Conservation (phyloP, 345 rosid species). For the Cochlearia excelsa region DNA sequence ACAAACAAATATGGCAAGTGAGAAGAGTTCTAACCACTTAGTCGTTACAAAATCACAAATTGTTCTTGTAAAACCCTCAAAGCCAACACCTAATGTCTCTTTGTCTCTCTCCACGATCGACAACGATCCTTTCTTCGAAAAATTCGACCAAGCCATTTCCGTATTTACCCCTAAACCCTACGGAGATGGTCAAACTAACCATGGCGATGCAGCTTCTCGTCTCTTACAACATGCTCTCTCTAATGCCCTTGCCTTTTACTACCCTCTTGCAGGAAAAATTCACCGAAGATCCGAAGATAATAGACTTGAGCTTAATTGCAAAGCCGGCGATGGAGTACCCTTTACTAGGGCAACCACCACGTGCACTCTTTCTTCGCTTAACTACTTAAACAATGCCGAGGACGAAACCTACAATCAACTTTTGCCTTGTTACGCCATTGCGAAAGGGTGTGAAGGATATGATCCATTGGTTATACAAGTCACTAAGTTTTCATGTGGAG, state of each 20-base stretch:
- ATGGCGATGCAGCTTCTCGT: slow-evolving; percentile 28
- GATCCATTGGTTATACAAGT: slow-evolving; percentile 38
- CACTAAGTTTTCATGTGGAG: slow-evolving; percentile 51
- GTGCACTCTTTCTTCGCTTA: slow-evolving; percentile 40
- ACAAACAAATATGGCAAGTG: slow-evolving; percentile 1
- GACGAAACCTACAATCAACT: slow-evolving; percentile 27
- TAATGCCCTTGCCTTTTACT: slow-evolving; percentile 39
- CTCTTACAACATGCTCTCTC: slow-evolving; percentile 43
- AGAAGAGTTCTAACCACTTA: background rate
- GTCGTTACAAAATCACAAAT: slow-evolving; percentile 20
- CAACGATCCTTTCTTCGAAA: slow-evolving; percentile 36
- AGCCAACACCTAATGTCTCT: slow-evolving; percentile 40
- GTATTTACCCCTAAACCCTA: slow-evolving; percentile 29
- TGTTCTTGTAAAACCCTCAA: slow-evolving; percentile 44
- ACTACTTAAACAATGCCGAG: slow-evolving; percentile 37
- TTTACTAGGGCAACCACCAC: slow-evolving; percentile 41
- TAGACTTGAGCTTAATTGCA: slow-evolving; percentile 36
- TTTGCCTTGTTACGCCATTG: slow-evolving; percentile 18
- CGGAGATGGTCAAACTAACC: background rate
- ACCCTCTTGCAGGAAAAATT: slow-evolving; percentile 55
- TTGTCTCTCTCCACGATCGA: slow-evolving; percentile 46
- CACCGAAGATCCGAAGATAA: slow-evolving; percentile 38
- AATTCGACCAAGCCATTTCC: slow-evolving; percentile 33
- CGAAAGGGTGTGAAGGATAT: slow-evolving; percentile 8
- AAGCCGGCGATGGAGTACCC: slow-evolving; percentile 48